phyloP scores from a whole-genome alignment of 208 protist species.

The Acanthamoeba sp. region DNA sequence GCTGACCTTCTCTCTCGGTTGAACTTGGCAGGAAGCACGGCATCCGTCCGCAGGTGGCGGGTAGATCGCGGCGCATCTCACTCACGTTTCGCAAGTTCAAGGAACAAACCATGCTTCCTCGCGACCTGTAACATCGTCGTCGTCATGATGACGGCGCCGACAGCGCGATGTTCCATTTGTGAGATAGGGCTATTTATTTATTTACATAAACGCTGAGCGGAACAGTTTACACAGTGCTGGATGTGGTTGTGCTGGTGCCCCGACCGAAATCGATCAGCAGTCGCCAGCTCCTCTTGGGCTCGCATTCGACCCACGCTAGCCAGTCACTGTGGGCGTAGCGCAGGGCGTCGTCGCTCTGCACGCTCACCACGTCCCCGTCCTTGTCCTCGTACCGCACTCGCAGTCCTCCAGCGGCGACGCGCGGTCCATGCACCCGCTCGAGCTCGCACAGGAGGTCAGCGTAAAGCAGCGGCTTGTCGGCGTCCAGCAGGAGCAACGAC shows the following conservation, averaged over 20 bases:
- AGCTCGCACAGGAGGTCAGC: neutral
- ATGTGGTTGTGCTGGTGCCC: neutral
- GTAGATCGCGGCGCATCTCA: neutral
- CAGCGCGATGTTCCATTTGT: no score
- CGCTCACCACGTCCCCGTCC: neutral
- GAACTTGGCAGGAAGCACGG: conserved; percentile 18
- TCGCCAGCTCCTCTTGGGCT: neutral
- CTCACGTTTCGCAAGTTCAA: conserved; percentile 32
- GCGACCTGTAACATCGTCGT: no score
- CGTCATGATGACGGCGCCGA: no score
- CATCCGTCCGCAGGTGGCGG: conserved; percentile 12
- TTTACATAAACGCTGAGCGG: no score
- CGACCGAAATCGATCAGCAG: neutral
- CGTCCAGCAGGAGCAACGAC: neutral
- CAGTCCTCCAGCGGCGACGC: neutral
- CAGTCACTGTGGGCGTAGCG: neutral
- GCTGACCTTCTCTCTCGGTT: no score
- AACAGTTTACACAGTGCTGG: neutral
- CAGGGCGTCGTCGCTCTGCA: neutral
- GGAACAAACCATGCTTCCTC: no score
- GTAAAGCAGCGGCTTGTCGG: neutral
- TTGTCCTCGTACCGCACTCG: neutral
- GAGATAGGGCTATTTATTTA: no score
- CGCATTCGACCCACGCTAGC: neutral
- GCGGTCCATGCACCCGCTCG: neutral